Conservation (phyloP, 177 flowering plant species). For the Vitis hybrid region DNA sequence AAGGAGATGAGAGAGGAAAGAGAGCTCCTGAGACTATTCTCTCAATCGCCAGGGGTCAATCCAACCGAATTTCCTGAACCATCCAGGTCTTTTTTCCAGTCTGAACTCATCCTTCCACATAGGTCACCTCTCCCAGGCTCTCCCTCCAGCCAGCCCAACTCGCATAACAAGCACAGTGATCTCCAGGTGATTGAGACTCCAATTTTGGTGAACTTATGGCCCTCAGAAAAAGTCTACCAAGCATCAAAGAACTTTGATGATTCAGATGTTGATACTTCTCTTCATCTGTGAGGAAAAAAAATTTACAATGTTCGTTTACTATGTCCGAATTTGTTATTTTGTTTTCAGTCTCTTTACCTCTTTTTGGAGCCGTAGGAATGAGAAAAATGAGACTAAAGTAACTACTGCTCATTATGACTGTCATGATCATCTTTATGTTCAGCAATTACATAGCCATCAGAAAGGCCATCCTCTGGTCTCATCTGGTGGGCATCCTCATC, state of each 20-base stretch:
- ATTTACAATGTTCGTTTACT: slow-evolving; percentile 19
- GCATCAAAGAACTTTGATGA: slow-evolving; percentile 29
- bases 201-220: slow-evolving; percentile 24
- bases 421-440: slow-evolving; percentile 33
- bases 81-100: slow-evolving; percentile 12
- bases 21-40: slow-evolving; percentile 20
- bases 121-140: slow-evolving; percentile 30
- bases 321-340: slow-evolving; percentile 1
- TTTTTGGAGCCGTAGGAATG: slow-evolving; percentile 21
- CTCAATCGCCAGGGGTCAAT: slow-evolving; percentile 18
- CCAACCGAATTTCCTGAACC: slow-evolving; percentile 10
- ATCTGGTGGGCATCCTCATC: slow-evolving; percentile 39
- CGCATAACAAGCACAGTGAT: slow-evolving; percentile 20
- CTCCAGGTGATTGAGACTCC: slow-evolving; percentile 24
- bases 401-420: slow-evolving; percentile 23
- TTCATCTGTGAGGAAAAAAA: slow-evolving; percentile 47
- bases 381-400: slow-evolving; percentile 13
- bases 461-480: slow-evolving; percentile 33
- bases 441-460: slow-evolving; percentile 33
- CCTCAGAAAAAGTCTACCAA: slow-evolving; percentile 21
- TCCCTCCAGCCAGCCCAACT: slow-evolving; percentile 16
- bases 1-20: slow-evolving; percentile 39
- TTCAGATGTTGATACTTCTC: slow-evolving; percentile 65
- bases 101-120: slow-evolving; percentile 15
- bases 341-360: slow-evolving; percentile 13